Evolutionary conservation across 2,329 filamentous ascomycete species (phyloP), one percentile per base, ranked within the genome.

Genomic region (Nannizziopsis arthrosporioides): DNA sequence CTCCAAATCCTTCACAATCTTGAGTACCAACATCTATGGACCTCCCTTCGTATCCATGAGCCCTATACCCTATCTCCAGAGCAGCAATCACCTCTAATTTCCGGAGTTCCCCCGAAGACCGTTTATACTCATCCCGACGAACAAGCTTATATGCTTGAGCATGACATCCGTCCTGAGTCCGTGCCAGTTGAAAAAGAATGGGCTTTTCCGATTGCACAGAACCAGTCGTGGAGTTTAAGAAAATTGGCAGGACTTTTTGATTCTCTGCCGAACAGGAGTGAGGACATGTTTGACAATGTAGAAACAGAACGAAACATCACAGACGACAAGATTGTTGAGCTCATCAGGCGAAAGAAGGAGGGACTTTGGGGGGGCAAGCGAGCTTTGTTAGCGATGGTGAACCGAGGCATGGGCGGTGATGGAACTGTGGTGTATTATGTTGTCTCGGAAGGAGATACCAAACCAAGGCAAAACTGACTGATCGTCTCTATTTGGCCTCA

Each of bases 351-450:
- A 44, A 60, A 56, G 36, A 53, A 54, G 36, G 51, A 59, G 44
- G 57, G 63, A 41, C 63, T 69, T 54, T 68, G 68, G 62, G 68
- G 69, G 48, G 61, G 64, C 30, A 81, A 80, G 64, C 65, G 78
- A 42, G 59, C 79, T 11, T 55, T 82, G 22, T 60, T 81, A 47
- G 76, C 75, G 5, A 78, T 78, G 54, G 65, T 77, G 44, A 72
- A 79, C 57, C 61, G 63, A 51, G 61, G 61, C 2, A 63, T 64
- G 58, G 69, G 68, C 30, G 69, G 69, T 6, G 78, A 82, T 59
- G 78, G 78, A 37, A 82, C 79, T 1, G 70, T 81, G 27, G 76
- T 79, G 34, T 82, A 81, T 60, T 82, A 82, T 59, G 72, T 82
- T 53, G 69, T 81, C 42, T 76, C 80, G 55, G 78, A 81, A 58